phyloP scores from a whole-genome alignment of 805 yeast genomes.

The Sugiyamaella lignohabitans region DNA sequence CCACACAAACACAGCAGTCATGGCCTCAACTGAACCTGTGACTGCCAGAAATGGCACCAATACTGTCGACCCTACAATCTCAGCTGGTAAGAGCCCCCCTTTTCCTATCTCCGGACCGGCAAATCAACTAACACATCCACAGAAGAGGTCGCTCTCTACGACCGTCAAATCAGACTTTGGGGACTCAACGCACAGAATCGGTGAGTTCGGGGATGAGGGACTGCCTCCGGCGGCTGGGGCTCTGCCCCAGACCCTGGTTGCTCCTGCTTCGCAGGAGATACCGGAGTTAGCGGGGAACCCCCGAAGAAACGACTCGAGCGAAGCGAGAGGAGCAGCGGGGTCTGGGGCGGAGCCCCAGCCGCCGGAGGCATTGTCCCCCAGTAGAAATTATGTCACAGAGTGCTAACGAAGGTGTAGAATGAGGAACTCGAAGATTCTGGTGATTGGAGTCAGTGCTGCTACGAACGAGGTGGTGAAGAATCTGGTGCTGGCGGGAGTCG shows the following conservation, averaged over 20 bases:
- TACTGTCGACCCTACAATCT: no score
- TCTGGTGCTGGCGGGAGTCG: slow-evolving; percentile 81
- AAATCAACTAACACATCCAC: no score
- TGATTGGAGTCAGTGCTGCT: slow-evolving; percentile 68
- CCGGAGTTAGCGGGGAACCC: neutral
- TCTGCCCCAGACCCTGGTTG: no score
- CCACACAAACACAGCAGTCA: no score
- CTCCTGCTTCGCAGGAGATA: no score
- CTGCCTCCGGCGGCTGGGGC: no score
- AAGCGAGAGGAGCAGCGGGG: no score
- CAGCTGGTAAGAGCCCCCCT: no score
- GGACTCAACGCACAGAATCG: slow-evolving; percentile 82
- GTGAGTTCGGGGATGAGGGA: slow-evolving; percentile 14
- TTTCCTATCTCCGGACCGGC: no score
- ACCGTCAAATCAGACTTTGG: slow-evolving; percentile 93
- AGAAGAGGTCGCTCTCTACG: slow-evolving; percentile 89
- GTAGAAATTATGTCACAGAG: neutral
- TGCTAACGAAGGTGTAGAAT: slow-evolving; percentile 33
- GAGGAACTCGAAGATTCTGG: slow-evolving; percentile 61
- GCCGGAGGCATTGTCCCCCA: no score
- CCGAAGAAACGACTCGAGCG: neutral
- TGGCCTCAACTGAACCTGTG: no score
- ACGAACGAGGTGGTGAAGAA: slow-evolving; percentile 83
- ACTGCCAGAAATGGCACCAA: no score
- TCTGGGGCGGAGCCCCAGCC: neutral